Percentiles rank a stretch among this genome's conserved stretches.
Evolutionary conservation across 1,284 basidiomycete species (phyloP).

Genomic region (Cutaneotrichosporon sp.): DNA sequence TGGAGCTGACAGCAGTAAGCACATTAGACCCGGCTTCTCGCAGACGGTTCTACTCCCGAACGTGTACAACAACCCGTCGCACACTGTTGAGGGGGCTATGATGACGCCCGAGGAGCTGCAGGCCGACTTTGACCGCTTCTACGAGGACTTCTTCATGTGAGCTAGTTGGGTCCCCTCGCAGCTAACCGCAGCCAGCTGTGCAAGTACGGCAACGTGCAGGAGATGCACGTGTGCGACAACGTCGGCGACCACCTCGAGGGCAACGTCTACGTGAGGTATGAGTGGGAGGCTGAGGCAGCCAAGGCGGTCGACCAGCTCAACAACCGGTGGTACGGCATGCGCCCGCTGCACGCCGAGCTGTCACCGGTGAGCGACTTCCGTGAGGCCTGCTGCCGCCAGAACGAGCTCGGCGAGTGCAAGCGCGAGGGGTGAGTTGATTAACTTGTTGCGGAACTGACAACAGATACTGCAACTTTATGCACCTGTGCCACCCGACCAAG

Average conservation of each 20-base stretch:
- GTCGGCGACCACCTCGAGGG: constrained; percentile 98
- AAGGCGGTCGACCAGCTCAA: constrained; percentile 90
- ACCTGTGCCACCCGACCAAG: constrained; percentile 81
- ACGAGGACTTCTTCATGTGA: constrained; percentile 84
- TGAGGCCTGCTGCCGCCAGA: constrained; percentile 97
- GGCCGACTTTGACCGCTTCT: constrained; percentile 95
- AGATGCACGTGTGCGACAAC: constrained; percentile 99
- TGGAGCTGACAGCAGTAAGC: constrained; percentile 66
- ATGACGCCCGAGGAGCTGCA: constrained; percentile 69
- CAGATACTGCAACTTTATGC: constrained; percentile 96
- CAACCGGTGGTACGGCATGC: constrained; percentile 96
- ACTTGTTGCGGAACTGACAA: constrained; percentile 42
- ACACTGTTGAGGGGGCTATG: constrained; percentile 77
- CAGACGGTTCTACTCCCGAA: constrained; percentile 98
- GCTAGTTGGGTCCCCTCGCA: background rate
- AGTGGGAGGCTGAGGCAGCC: constrained; percentile 98
- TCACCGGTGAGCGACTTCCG: constrained; percentile 99
- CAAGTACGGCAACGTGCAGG: constrained; percentile 92
- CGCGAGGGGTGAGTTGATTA: constrained; percentile 67
- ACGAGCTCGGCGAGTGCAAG: constrained; percentile 95
- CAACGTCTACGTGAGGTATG: constrained; percentile 97
- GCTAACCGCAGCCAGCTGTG: constrained; percentile 64
- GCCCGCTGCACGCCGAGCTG: constrained; percentile 96
- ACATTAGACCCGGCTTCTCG: constrained; percentile 95
- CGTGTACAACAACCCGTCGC: constrained; percentile 97